Base-by-base conservation (phyloP, 2,329 filamentous ascomycete species). In the Fusarium beomiforme region DNA sequence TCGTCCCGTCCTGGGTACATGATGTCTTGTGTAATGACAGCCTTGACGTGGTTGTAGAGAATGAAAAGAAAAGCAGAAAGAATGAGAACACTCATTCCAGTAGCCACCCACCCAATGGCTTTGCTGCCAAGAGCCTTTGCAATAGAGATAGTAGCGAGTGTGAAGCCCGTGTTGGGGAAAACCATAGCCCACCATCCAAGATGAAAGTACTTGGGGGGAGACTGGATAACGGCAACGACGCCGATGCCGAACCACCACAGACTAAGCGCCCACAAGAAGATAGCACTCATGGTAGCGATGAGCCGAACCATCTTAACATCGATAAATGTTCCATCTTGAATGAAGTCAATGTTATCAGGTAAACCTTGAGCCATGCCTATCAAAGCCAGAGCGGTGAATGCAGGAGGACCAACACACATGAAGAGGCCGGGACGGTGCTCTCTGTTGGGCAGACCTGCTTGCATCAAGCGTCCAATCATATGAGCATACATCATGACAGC, bases 401-500 rank as follows among this genome's bases (percentile, higher is more conserved):
- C 86, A 2, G 91, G 90, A 2, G 91, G 90, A 0, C 91, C 91
- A 19, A 93, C 91, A 64, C 89, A 90, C 82, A 93, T 93, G 82
- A 92, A 93, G 76, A 93, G 87, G 3, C 89, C 91, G 0, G 91
- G 89, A 43, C 91, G 84, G 67, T 91, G 89, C 74, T 91, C 89
- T 17, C 78, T 57, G 47, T 78, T 72, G 1, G 91, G 91, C 8
- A 93, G 84, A 1, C 91, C 85, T 2, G 85, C 83, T 72, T 88
- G 85, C 88, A 93, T 91, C 31, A 93, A 82, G 8, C 91, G 86
- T 41, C 89, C 89, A 54, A 93, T 87, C 83, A 92, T 93, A 76
- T 91, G 88, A 0, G 90, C 84, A 76, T 92, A 93, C 90, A 93
- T 92, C 79, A 92, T 85, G 41, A 90, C 83, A 3, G 90, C 87